Percentiles rank a stretch among this genome's conserved stretches.
phyloP scores from a whole-genome alignment of 345 rosid genomes.

The Diplotaxis tenuifolia region DNA sequence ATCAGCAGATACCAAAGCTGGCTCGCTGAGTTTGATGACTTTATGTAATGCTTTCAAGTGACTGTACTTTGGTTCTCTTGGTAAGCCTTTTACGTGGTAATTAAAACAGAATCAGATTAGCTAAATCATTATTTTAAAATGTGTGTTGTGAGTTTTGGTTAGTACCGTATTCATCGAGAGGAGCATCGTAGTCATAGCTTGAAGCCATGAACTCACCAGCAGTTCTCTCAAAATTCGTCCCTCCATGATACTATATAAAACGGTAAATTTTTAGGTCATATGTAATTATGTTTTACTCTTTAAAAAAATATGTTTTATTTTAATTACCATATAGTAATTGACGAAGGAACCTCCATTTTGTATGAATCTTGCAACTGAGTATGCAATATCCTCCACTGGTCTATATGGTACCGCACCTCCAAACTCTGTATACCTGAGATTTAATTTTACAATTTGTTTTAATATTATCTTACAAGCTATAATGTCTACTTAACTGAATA shows the following conservation, averaged over 20 bases:
- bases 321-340: constrained; percentile 80
- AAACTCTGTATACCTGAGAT: constrained; percentile 59
- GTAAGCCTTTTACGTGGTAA: constrained; percentile 49
- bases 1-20: constrained; percentile 67
- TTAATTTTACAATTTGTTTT: background rate
- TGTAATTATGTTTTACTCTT: constrained; percentile 12
- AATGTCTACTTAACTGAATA: background rate
- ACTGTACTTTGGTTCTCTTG: constrained; percentile 82
- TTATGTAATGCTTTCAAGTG: constrained; percentile 86
- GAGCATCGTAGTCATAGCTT: constrained; percentile 97
- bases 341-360: constrained; percentile 79
- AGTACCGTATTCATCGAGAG: constrained; percentile 89
- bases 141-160: constrained; percentile 1
- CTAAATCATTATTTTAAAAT: background rate
- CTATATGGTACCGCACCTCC: constrained; percentile 72
- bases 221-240: constrained; percentile 89
- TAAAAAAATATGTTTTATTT: too few relatives aligned
- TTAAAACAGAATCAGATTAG: background rate
- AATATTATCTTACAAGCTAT: background rate
- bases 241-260: constrained; percentile 83
- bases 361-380: constrained; percentile 71
- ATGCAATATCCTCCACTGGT: constrained; percentile 87
- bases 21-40: constrained; percentile 77
- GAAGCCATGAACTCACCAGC: constrained; percentile 97
- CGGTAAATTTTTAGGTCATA: too few relatives aligned